Evolutionary conservation across 2,329 filamentous ascomycete genomes (phyloP).

Genomic region (Fusarium compactum): DNA sequence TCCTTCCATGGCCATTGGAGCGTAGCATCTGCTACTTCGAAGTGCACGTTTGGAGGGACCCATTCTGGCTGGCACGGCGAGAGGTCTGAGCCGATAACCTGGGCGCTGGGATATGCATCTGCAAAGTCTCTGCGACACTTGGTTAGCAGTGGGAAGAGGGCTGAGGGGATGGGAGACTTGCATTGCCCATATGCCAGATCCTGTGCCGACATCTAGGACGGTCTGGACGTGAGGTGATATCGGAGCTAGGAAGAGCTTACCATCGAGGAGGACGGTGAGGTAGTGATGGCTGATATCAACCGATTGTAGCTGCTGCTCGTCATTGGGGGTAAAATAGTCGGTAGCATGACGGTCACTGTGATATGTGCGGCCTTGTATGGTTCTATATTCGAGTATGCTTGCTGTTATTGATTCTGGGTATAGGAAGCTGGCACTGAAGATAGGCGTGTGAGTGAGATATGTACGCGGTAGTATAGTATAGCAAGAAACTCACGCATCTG

Average conservation of each 20-base stretch:
- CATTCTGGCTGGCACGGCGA: conserved; percentile 41
- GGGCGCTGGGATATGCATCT: conserved; percentile 28
- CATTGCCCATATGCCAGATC: conserved; percentile 41
- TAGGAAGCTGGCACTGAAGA: conserved; percentile 36
- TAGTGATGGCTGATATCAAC: conserved; percentile 45
- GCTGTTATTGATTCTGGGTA: conserved; percentile 38
- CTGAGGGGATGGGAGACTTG: not conserved
- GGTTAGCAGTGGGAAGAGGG: not conserved
- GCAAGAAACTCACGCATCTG: conserved; percentile 38
- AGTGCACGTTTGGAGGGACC: conserved; percentile 41
- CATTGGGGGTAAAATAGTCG: conserved; percentile 43
- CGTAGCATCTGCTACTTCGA: conserved; percentile 40
- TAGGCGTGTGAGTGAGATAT: not conserved
- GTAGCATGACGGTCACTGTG: conserved; percentile 40
- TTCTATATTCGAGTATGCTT: conserved; percentile 43
- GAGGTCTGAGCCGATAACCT: conserved; percentile 41
- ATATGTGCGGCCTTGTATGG: conserved; percentile 41
- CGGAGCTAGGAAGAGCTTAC: conserved; percentile 40
- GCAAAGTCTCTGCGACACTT: conserved; percentile 34
- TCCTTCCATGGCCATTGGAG: conserved; percentile 39
- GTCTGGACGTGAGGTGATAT: conserved; percentile 33
- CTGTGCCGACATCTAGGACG: conserved; percentile 45
- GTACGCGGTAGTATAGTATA: not conserved
- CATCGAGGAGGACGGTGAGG: conserved; percentile 39
- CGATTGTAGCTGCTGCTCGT: conserved; percentile 42